Conservation (phyloP, 2,329 filamentous ascomycete genomes). For the Canariomyces notabilis region DNA sequence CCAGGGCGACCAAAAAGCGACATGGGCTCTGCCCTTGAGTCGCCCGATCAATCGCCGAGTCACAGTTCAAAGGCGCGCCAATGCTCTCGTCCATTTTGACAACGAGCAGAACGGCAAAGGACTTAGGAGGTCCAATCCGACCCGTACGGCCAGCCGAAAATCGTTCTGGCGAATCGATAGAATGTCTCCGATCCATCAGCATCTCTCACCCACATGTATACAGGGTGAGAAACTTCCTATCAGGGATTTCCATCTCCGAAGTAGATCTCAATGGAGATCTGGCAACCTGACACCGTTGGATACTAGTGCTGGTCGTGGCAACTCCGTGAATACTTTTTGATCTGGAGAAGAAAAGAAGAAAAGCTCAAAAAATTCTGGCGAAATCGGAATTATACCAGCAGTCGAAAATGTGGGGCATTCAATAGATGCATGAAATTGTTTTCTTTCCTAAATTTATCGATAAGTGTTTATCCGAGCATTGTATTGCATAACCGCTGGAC, state of each 20-base stretch:
- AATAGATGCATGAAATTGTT: background rate
- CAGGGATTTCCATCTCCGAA: constrained; percentile 57
- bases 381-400: constrained; percentile 14
- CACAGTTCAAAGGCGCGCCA: no score
- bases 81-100: no score
- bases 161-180: constrained; percentile 8
- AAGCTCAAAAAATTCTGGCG: constrained; percentile 32
- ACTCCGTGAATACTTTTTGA: constrained; percentile 60
- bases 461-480: no score
- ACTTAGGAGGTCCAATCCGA: background rate
- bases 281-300: constrained; percentile 59
- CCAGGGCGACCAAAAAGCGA: no score
- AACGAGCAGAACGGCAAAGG: no score
- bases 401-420: constrained; percentile 8
- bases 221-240: constrained; percentile 58
- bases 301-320: constrained; percentile 58
- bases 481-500: no score
- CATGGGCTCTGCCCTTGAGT: no score
- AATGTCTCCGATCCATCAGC: constrained; percentile 58
- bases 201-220: constrained; percentile 47
- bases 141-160: background rate
- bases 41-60: no score
- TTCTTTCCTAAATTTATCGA: no score
- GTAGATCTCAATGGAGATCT: constrained; percentile 45
- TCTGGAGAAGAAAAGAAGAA: constrained; percentile 46